Percentiles rank a stretch among this genome's conserved stretches.
These are phyloP conservation scores for Mariannaea sp. DNA, from an alignment of 2,329 filamentous ascomycete species.

Conservation along the genomic window DNA sequence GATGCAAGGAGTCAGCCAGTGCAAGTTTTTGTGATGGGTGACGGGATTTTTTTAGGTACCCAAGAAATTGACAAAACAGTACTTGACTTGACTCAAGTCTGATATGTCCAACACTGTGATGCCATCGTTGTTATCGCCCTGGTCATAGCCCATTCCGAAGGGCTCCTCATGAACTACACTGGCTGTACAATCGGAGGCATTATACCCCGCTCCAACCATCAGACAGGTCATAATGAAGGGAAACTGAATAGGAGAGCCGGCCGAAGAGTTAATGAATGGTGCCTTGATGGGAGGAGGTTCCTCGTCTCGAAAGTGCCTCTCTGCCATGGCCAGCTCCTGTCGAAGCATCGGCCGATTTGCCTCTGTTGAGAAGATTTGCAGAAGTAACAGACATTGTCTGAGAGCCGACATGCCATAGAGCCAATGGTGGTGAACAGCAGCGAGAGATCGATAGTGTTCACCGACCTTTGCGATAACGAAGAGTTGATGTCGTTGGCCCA, in stretches of 20 bases:
- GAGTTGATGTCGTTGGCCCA: constrained; percentile 25
- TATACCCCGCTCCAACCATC: constrained; percentile 9
- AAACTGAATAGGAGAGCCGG: background rate
- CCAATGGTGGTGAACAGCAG: constrained; percentile 22
- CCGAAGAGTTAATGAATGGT: background rate
- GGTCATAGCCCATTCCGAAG: constrained; percentile 4
- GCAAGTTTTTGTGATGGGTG: background rate
- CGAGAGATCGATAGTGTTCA: constrained; percentile 17
- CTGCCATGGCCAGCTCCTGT: constrained; percentile 15
- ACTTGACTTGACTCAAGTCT: background rate
- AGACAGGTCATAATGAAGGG: constrained; percentile 20
- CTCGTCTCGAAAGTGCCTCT: background rate
- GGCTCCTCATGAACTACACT: background rate
- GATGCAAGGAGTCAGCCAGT: background rate
- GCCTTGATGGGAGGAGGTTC: background rate
- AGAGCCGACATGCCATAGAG: constrained; percentile 19
- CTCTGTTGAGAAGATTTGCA: constrained; percentile 18
- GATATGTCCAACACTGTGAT: constrained; percentile 16
- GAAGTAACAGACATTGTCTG: constrained; percentile 10
- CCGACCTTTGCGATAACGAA: constrained; percentile 25
- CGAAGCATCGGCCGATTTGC: constrained; percentile 11
- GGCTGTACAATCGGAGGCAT: background rate
- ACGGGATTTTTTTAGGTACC: background rate
- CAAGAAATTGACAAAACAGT: constrained; percentile 12
- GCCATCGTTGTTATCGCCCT: constrained; percentile 7